These are phyloP conservation scores for Apiotrichum porosum DNA, from an alignment of 1,284 basidiomycete genomes.

Conservation along the genomic window DNA sequence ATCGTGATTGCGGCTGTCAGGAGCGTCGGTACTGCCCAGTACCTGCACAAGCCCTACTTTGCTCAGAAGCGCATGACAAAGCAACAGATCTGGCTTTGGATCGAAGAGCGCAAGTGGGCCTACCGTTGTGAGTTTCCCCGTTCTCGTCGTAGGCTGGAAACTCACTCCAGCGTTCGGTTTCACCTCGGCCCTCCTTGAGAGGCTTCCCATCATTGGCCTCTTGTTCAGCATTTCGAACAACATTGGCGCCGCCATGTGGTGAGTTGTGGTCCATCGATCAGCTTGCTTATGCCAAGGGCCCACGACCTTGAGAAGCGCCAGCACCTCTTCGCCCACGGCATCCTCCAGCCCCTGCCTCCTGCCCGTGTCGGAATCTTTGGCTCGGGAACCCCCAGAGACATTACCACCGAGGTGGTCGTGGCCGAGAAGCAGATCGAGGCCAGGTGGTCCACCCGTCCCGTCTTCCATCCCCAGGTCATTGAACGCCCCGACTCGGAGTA, in stretches of 20 bases:
- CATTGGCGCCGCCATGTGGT: constrained; percentile 85
- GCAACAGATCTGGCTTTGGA: constrained; percentile 63
- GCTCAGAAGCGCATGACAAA: constrained; percentile 70
- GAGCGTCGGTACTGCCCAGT: constrained; percentile 62
- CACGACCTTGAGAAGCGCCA: constrained; percentile 69
- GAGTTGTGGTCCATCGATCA: constrained; percentile 3
- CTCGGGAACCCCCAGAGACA: constrained; percentile 31
- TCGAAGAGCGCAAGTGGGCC: constrained; percentile 82
- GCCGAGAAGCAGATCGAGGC: constrained; percentile 23
- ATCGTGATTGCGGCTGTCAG: constrained; percentile 62
- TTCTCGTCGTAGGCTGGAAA: neutral
- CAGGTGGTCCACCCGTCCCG: constrained; percentile 9
- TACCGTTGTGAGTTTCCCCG: constrained; percentile 58
- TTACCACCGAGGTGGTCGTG: constrained; percentile 33
- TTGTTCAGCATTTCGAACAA: constrained; percentile 77
- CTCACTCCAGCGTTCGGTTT: constrained; percentile 67
- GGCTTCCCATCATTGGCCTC: constrained; percentile 69
- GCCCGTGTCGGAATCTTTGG: constrained; percentile 38
- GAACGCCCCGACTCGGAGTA: neutral
- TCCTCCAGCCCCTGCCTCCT: constrained; percentile 43
- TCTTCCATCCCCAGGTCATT: constrained; percentile 1
- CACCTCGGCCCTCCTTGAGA: constrained; percentile 67
- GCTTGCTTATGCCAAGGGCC: constrained; percentile 31
- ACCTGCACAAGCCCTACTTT: constrained; percentile 73
- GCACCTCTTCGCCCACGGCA: constrained; percentile 55